Conservation (phyloP, 1,284 basidiomycete genomes). For the Pseudozyma thailandica region DNA sequence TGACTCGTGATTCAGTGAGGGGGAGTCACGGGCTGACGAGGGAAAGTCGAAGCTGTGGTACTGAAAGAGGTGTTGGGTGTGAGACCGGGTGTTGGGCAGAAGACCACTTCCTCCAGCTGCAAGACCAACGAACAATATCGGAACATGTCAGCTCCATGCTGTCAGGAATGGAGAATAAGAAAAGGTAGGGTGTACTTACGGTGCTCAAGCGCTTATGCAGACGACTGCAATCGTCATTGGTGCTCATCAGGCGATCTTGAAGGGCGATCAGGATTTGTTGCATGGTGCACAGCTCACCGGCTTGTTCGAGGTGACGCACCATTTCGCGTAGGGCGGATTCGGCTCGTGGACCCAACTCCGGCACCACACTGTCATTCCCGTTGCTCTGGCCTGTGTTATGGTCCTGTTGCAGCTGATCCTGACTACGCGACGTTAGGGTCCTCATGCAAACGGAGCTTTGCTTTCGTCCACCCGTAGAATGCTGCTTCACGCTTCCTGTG, state of each 20-base stretch:
- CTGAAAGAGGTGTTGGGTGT: slow-evolving; percentile 6
- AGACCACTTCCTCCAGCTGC: slow-evolving; percentile 26
- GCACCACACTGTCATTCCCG: neutral
- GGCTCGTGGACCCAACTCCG: slow-evolving; percentile 1
- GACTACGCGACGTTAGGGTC: no score
- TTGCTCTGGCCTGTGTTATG: no score
- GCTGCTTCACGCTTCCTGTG: slow-evolving; percentile 7
- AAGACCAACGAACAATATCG: neutral
- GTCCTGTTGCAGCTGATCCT: no score
- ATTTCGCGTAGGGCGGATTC: slow-evolving; percentile 6
- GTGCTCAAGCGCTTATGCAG: slow-evolving; percentile 11
- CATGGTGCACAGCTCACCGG: slow-evolving; percentile 19
- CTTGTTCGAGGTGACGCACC: slow-evolving; percentile 12
- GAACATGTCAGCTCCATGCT: neutral
- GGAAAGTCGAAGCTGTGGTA: slow-evolving; percentile 4
- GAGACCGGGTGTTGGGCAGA: slow-evolving; percentile 2
- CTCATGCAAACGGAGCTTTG: no score
- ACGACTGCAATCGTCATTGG: slow-evolving; percentile 5
- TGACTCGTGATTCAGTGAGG: no score
- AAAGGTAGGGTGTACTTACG: slow-evolving; percentile 12
- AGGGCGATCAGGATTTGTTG: slow-evolving; percentile 23
- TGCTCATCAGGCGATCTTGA: slow-evolving; percentile 15
- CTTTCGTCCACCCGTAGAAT: no score
- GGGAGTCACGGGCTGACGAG: neutral
- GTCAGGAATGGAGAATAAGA: neutral